A percentile compares a stretch with the other conserved stretches of the same genome.
Conservation (phyloP, 1,139 yeast genomes). For the Saccharomyces hybrid region DNA sequence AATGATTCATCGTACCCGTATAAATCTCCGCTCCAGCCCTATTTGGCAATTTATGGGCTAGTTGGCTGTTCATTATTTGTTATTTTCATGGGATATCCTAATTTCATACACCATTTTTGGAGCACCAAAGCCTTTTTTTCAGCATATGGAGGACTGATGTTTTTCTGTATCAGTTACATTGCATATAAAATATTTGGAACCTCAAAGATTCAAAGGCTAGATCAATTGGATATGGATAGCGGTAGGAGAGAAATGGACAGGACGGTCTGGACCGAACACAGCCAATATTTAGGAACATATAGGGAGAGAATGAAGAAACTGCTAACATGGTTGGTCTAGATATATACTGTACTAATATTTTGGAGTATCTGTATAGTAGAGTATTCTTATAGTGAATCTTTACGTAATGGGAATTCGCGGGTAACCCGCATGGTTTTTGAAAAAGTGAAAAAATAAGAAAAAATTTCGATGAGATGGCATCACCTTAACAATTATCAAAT, state of each 20-base stretch:
- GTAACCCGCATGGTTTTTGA: neutral
- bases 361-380: too few species aligned
- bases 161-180: constrained; percentile 47
- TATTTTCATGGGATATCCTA: constrained; percentile 61
- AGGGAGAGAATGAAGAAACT: constrained; percentile 26
- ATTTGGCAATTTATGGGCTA: constrained; percentile 59
- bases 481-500: neutral
- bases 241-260: constrained; percentile 72
- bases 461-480: neutral
- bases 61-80: constrained; percentile 44
- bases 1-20: constrained; percentile 64
- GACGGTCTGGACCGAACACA: constrained; percentile 36
- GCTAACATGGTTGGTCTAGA: constrained; percentile 19
- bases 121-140: constrained; percentile 55
- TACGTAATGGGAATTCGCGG: neutral
- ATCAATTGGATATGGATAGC: constrained; percentile 65
- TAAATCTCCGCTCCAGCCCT: constrained; percentile 72
- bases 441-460: neutral
- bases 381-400: neutral
- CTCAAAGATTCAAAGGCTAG: constrained; percentile 48
- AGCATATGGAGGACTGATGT: constrained; percentile 56
- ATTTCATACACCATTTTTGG: constrained; percentile 58
- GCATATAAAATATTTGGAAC: constrained; percentile 51
- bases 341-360: neutral
- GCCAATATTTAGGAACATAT: constrained; percentile 28